Evolutionary conservation across 2,329 filamentous ascomycete genomes (phyloP), one percentile per base, ranked within the genome.

Genomic region (Verticillium dahliae): DNA sequence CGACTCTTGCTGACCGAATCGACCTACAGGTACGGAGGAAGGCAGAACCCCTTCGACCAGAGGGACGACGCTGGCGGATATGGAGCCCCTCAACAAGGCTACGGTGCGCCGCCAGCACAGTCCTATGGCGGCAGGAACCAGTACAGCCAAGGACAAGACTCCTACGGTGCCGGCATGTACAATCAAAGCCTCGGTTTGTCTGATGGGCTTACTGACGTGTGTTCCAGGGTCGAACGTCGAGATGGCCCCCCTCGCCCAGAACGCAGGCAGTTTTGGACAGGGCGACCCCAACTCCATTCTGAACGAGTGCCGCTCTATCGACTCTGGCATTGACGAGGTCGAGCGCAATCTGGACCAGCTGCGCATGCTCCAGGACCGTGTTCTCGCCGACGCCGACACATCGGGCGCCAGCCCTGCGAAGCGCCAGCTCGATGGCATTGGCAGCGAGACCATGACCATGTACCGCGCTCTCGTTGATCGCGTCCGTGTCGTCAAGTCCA

Each of bases 281-380:
- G 69, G 76, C 67, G 85, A 92, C 73, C 86, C 90, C 54, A 92
- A 91, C 72, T 85, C 85, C 61, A 90, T 96, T 67, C 83, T 97
- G 63, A 91, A 96, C 77, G 89, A 95, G 74, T 95, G 91, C 77
- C 85, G 86, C 62, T 87, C 91, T 56, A 90, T 97, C 72, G 89
- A 92, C 73, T 81, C 85, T 62, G 89, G 88, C 52, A 90, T 97
- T 70, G 84, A 90, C 65, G 81, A 87, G 62, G 85, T 97, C 70
- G 87, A 92, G 70, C 76, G 78, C 65, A 90, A 90, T 69, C 84
- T 96, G 38, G 82, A 86, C 66, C 84, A 90, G 70, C 85, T 97
- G 57, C 85, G 86, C 69, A 83, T 82, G 73, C 81, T 91, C 41
- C 90, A 94, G 73, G 84, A 85, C 71, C 83, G 86, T 65, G 85